These are phyloP conservation scores for Warburgia ugandensis DNA, from an alignment of 164 flowering plant species.

Conservation along the genomic window DNA sequence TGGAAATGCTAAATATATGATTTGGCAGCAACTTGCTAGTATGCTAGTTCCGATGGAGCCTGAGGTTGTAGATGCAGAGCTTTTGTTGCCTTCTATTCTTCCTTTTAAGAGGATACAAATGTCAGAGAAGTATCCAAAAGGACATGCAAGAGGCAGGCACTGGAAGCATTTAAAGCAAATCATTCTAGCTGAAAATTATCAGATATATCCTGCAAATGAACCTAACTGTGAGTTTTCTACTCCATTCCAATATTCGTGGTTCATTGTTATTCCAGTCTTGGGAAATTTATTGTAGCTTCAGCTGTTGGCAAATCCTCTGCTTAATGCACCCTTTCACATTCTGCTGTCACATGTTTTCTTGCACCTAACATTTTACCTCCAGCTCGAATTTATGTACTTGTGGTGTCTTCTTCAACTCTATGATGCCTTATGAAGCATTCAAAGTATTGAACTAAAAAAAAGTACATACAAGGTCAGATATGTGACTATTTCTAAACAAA, in stretches of 20 bases:
- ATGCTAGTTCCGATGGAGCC: too few relatives aligned
- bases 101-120: slow-evolving; percentile 74
- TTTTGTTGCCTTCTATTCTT: slow-evolving; percentile 64
- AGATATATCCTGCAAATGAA: slow-evolving; percentile 53
- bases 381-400: too few relatives aligned
- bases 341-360: too few relatives aligned
- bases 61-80: slow-evolving; percentile 68
- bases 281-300: neutral
- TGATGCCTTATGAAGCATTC: too few relatives aligned
- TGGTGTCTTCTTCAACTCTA: too few relatives aligned
- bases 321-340: neutral
- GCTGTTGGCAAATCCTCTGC: neutral
- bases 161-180: slow-evolving; percentile 98
- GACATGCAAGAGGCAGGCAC: slow-evolving; percentile 68
- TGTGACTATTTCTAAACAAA: too few relatives aligned
- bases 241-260: neutral
- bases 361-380: too few relatives aligned
- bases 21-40: too few relatives aligned
- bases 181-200: slow-evolving; percentile 79
- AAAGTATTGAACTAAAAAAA: too few relatives aligned
- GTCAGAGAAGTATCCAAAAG: slow-evolving; percentile 89
- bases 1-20: too few relatives aligned
- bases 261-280: too few relatives aligned
- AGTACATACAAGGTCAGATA: too few relatives aligned
- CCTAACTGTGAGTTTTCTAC: slow-evolving; percentile 63